Evolutionary conservation across 495 filamentous ascomycete genomes (phyloP), one percentile per base, ranked within the genome.

Genomic region (Talaromyces trachyspermus): DNA sequence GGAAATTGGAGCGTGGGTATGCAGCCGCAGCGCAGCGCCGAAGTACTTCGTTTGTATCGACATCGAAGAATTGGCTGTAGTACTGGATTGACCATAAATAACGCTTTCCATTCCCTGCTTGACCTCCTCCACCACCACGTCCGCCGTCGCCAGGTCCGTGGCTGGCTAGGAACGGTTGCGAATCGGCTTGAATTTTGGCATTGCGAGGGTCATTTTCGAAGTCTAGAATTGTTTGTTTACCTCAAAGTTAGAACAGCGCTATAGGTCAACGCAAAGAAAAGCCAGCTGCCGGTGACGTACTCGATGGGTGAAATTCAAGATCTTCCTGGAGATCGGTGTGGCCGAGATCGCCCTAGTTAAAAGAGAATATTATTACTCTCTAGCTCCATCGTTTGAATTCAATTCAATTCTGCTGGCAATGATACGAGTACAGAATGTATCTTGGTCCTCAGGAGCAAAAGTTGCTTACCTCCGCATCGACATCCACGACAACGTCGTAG

Each of bases 301-400:
- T 87, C 37, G 89, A 95, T 55, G 85, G 81, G 76, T 98, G 92
- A 72, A 98, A 98, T 77, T 97, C 94, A 53, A 97, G 89, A 71
- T 97, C 94, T 61, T 95, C 90, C 74, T 96, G 87, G 10, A 97
- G 82, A 66, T 98, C 92, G 26, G 92, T 97, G 69, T 96, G 88
- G 56, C 92, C 92, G 50, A 98, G 84, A 71, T 98, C 92, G 64
- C 92, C 92, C 88, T 97, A 55, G 22, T n/a, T 1, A 41, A 11
- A 41, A 6, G 27, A 25, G 9, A 25, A 23, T 15, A 25, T 2
- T 25, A 25, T 25, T 9, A 5, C 15, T 10, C 37, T 19, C 11
- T n/a, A 1, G 8, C 33, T 36, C 33, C 2, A n/a, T n/a, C 10
- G 15, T 36, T 17, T 17, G 3, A 36, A 18, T 2, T 7, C 8